Percentiles rank a stretch among this genome's conserved stretches.
Evolutionary conservation across 2,329 filamentous ascomycete genomes (phyloP).

Genomic region (Ophiostoma sp.): DNA sequence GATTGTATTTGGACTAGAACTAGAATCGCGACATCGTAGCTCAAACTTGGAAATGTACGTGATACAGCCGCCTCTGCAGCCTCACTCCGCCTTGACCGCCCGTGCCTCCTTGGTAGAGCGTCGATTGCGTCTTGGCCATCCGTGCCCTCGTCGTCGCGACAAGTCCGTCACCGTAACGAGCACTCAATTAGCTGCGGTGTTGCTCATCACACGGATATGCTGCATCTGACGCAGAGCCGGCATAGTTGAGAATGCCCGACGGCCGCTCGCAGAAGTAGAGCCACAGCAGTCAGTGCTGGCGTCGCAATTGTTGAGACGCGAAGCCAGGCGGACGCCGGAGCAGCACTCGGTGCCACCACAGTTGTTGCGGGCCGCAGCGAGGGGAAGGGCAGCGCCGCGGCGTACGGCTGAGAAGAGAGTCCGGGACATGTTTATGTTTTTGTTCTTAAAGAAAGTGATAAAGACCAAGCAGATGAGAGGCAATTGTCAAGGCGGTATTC

Average conservation of each 20-base stretch:
- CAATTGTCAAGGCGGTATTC: not conserved
- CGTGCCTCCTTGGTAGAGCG: too few relatives aligned
- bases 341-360: constrained; percentile 14
- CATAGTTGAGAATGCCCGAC: not conserved
- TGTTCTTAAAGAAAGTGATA: too few relatives aligned
- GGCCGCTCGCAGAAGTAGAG: not conserved
- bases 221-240: not conserved
- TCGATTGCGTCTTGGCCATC: too few relatives aligned
- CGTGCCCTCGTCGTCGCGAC: too few relatives aligned
- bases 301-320: constrained; percentile 14
- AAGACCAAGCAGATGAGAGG: not conserved
- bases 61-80: too few relatives aligned
- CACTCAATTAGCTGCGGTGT: too few relatives aligned
- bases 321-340: not conserved
- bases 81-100: too few relatives aligned
- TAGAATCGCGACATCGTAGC: too few relatives aligned
- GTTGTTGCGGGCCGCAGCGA: constrained; percentile 11
- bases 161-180: too few relatives aligned
- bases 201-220: not conserved
- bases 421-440: not conserved
- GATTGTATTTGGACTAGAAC: too few relatives aligned
- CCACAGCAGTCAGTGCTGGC: constrained; percentile 10
- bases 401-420: constrained; percentile 2
- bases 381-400: not conserved
- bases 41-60: too few relatives aligned